Base-by-base conservation (phyloP, 306 rosid species). In the Glycine latifolia region DNA sequence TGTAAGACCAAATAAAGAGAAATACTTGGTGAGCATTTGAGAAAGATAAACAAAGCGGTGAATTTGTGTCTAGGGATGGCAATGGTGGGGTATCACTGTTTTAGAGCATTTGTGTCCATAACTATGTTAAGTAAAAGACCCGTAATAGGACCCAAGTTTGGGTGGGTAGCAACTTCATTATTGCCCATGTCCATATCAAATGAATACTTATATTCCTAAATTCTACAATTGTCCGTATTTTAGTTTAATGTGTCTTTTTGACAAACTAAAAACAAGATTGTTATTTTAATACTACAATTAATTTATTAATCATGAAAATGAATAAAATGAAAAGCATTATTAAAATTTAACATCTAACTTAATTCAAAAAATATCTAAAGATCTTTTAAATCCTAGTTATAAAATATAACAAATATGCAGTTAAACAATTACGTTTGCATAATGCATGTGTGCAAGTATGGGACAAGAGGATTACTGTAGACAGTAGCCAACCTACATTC, bases 1-100 rank as follows among this genome's bases (percentile, higher is more conserved):
- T 52, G 56, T 52, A 47, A 55, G 60, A 55, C 60, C 60, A 15
- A 55, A 55, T 15, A 53, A 55, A 55, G 59, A 53, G 56, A 55
- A 55, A 17, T 70, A 47, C 43, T 43, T 44, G 54, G 26, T 44
- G n/a, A 10, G 3, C 6, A 7, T 55, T 26, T 12, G 5, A 31
- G n/a, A 26, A 0, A 31, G 7, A 31, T 11, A 26, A 31, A 61
- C 13, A 11, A 61, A 41, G 43, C 13, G 3, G 43, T 4, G 44
- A 61, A 39, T 5, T 60, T 26, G 41, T 60, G 66, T 60, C 44
- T 15, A 5, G 60, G 60, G 26, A 55, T 55, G 60, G 3, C 20
- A 15, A 55, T 55, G 60, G 26, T 15, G n/a, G 26, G 3, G 10
- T 55, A 55, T 44, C 9, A 39, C 44, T 39, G 7, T 39, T 2